Evolutionary conservation across 768 basidiomycete species (phyloP).

Genomic region (Boletellus ananas): DNA sequence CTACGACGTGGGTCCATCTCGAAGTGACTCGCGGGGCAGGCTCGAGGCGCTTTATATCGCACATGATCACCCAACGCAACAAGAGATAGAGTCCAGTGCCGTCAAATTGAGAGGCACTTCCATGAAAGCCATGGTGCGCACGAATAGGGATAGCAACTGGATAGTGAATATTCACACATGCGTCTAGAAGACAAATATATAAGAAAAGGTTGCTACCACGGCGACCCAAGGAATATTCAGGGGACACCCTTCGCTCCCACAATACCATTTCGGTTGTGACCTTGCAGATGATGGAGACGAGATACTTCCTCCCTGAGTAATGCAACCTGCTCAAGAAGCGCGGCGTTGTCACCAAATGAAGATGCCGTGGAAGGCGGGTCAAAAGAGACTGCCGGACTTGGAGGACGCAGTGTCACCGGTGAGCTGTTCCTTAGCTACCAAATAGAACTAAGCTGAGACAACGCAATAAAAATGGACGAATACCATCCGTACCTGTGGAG

Average conservation of each 20-base stretch:
- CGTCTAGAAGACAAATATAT: no score
- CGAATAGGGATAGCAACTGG: no score
- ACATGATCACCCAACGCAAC: no score
- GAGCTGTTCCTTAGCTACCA: not conserved
- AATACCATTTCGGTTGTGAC: not conserved
- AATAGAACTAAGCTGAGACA: not conserved
- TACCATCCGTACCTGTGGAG: not conserved
- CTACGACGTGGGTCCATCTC: no score
- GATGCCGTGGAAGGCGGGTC: conserved; percentile 1
- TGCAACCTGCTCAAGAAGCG: conserved; percentile 6
- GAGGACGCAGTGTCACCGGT: not conserved
- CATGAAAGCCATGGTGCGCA: no score
- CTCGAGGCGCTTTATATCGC: no score
- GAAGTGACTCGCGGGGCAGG: no score
- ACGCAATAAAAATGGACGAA: not conserved
- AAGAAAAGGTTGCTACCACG: no score
- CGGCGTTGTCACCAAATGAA: not conserved
- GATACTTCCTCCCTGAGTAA: conserved; percentile 7
- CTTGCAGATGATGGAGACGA: conserved; percentile 1
- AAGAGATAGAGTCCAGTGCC: no score
- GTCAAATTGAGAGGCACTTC: no score
- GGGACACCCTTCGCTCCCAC: not conserved
- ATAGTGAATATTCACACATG: no score
- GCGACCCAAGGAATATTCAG: not conserved
- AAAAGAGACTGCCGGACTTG: not conserved